A percentile compares a stretch with the other conserved stretches of the same genome.
These are phyloP conservation scores for Lipomyces lipofer DNA, from an alignment of 805 yeast genomes.

Conservation along the genomic window DNA sequence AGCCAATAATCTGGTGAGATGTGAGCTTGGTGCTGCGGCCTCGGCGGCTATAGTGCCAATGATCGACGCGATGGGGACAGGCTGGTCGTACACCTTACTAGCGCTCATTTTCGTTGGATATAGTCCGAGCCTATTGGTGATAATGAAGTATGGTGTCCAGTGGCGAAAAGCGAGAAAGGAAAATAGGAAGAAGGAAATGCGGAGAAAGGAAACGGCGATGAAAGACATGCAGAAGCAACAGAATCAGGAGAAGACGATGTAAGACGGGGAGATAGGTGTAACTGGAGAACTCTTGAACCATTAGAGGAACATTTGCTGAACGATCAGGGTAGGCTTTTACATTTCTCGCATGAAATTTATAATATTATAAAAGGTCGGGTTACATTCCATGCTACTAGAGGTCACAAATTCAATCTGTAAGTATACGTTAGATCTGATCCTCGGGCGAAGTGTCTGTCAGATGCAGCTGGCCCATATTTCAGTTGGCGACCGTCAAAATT, in stretches of 20 bases:
- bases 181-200: not conserved
- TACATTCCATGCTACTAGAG: too few species aligned
- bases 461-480: too few species aligned
- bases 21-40: slow-evolving; percentile 67
- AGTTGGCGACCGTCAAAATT: too few species aligned
- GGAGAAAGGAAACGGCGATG: not conserved
- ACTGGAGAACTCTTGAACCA: too few species aligned
- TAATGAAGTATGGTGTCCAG: not conserved
- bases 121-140: not conserved
- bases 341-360: too few species aligned
- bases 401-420: too few species aligned
- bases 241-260: not conserved
- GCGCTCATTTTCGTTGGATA: not conserved
- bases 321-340: too few species aligned
- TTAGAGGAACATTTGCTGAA: too few species aligned
- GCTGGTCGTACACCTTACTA: slow-evolving; percentile 70
- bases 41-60: slow-evolving; percentile 66
- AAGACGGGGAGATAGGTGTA: too few species aligned
- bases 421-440: too few species aligned
- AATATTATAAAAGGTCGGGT: too few species aligned
- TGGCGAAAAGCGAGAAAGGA: slow-evolving; percentile 4
- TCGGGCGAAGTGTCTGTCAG: too few species aligned
- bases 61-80: slow-evolving; percentile 59
- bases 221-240: not conserved
- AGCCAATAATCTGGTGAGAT: slow-evolving; percentile 68